Evolutionary conservation across 2,329 filamentous ascomycete species (phyloP).

Genomic region (Xylaria sp.): DNA sequence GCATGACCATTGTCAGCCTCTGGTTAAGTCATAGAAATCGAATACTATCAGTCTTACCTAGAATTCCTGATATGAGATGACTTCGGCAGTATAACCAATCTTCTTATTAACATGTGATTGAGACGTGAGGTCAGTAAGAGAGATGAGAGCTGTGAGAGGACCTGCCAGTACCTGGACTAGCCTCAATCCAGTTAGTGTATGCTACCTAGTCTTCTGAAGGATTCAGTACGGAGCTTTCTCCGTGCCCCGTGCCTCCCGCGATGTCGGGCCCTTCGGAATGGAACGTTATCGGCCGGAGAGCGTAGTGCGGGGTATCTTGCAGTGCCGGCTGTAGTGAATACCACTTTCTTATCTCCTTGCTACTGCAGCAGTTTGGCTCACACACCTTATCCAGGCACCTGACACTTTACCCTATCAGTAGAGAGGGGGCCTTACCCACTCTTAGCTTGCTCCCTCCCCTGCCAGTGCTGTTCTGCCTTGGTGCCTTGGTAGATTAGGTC

Average conservation of each 20-base stretch:
- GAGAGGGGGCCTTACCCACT: not conserved
- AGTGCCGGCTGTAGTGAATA: not conserved
- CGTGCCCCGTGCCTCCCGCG: constrained; percentile 17
- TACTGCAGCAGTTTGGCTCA: not conserved
- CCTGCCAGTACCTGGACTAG: not conserved
- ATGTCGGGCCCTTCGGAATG: constrained; percentile 21
- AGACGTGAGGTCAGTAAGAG: not conserved
- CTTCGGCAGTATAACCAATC: not conserved
- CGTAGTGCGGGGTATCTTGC: constrained; percentile 13
- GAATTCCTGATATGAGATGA: too few species aligned
- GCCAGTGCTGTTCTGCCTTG: not conserved
- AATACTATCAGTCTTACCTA: too few species aligned
- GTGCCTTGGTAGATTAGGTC: not conserved
- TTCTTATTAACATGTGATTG: not conserved
- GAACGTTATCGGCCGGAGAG: not conserved
- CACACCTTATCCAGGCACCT: not conserved
- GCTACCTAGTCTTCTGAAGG: not conserved
- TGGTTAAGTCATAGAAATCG: not conserved
- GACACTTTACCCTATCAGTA: not conserved
- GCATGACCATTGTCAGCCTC: constrained; percentile 8
- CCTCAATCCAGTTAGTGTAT: not conserved
- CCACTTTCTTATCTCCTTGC: not conserved
- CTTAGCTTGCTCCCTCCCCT: not conserved
- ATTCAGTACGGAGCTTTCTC: not conserved
- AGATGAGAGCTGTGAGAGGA: not conserved